Percentiles rank a stretch among this genome's conserved stretches.
Conservation (phyloP, 2,329 filamentous ascomycete species). For the Pestalotiopsis sp. region DNA sequence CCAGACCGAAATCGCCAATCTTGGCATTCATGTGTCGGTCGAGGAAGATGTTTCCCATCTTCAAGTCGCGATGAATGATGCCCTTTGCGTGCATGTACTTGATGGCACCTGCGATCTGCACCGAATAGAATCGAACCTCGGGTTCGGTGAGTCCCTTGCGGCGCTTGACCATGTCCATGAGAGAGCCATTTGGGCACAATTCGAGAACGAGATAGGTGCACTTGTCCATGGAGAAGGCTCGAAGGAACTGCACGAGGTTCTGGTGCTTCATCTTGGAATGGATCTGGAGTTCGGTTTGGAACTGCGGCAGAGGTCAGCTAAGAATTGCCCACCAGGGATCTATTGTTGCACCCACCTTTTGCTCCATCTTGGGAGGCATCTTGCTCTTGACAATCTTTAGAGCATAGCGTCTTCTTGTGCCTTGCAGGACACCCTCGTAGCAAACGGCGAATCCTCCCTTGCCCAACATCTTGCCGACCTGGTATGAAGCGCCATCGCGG, state of each 20-base stretch:
- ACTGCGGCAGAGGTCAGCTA: constrained; percentile 40
- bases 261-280: constrained; percentile 97
- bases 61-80: constrained; percentile 94
- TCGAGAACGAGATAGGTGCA: constrained; percentile 95
- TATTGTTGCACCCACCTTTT: constrained; percentile 62
- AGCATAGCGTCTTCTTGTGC: constrained; percentile 70
- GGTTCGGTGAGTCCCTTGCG: constrained; percentile 89
- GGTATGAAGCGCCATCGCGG: constrained; percentile 71
- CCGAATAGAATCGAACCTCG: constrained; percentile 89
- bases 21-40: constrained; percentile 97
- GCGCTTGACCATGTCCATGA: constrained; percentile 97
- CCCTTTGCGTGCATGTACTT: constrained; percentile 97
- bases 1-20: constrained; percentile 95
- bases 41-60: constrained; percentile 97
- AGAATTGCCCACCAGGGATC: neutral
- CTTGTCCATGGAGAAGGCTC: constrained; percentile 86
- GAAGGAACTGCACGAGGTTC: constrained; percentile 93
- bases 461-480: constrained; percentile 73
- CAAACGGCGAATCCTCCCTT: constrained; percentile 85
- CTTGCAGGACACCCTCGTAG: constrained; percentile 70
- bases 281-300: constrained; percentile 88
- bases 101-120: constrained; percentile 94
- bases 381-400: constrained; percentile 84
- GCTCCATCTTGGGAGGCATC: constrained; percentile 82
- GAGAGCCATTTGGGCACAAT: constrained; percentile 90